phyloP scores from a whole-genome alignment of 192 early-diverging fungal species.

The Obelidium mucronatum region DNA sequence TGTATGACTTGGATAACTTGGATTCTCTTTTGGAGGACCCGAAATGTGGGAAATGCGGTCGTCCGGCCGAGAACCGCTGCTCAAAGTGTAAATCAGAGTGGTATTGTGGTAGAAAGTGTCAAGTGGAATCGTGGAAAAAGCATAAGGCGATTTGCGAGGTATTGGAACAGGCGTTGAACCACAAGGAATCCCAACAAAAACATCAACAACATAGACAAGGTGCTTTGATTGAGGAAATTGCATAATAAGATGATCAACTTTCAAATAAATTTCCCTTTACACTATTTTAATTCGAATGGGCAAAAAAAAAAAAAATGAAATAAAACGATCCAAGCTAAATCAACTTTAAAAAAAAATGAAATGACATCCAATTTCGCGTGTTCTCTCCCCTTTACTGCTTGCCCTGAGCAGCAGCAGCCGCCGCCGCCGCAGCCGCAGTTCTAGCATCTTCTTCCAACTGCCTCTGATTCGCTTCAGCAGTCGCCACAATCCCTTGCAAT shows the following conservation, averaged over 20 bases:
- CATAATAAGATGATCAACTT: neutral
- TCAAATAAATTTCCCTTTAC: too few species aligned
- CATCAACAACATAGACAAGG: neutral
- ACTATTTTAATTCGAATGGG: too few species aligned
- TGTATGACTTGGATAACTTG: slow-evolving; percentile 52
- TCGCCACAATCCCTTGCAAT: slow-evolving; percentile 25
- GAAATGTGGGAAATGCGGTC: slow-evolving; percentile 54
- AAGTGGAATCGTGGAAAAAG: slow-evolving; percentile 44
- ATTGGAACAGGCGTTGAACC: slow-evolving; percentile 15
- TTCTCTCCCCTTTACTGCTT: slow-evolving; percentile 20
- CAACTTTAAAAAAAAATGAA: too few species aligned
- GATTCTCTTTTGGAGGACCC: slow-evolving; percentile 51
- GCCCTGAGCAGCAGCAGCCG: too few species aligned
- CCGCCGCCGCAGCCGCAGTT: too few species aligned
- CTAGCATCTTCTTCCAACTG: slow-evolving; percentile 28
- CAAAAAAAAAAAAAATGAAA: too few species aligned
- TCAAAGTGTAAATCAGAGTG: slow-evolving; percentile 60
- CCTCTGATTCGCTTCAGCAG: slow-evolving; percentile 18
- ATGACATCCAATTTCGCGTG: too few species aligned
- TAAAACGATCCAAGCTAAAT: too few species aligned
- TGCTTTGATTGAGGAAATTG: slow-evolving; percentile 1
- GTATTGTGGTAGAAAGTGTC: slow-evolving; percentile 59
- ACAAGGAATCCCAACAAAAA: neutral
- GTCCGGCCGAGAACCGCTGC: slow-evolving; percentile 52
- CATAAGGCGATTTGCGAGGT: slow-evolving; percentile 49